A percentile compares a stretch with the other conserved stretches of the same genome.
phyloP scores from a whole-genome alignment of 306 rosid species.

The Quercus agrifolia region DNA sequence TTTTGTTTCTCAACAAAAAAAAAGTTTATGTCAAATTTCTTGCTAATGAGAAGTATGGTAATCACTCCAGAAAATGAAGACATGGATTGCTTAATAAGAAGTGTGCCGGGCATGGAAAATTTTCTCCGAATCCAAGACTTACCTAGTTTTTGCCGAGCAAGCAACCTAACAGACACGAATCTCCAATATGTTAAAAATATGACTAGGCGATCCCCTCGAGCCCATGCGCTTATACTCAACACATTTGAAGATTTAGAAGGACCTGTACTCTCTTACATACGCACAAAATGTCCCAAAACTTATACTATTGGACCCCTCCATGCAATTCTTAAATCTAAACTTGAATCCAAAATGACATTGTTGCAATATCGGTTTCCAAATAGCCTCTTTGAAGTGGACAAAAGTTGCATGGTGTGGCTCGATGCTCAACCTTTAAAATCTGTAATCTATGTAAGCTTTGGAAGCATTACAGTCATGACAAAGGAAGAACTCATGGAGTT shows the following conservation, averaged over 20 bases:
- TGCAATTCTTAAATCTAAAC: conserved; percentile 13
- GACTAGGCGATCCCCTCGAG: conserved; percentile 17
- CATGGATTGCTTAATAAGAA: conserved; percentile 44
- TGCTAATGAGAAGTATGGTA: not conserved
- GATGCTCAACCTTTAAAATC: conserved; percentile 34
- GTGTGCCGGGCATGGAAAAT: conserved; percentile 32
- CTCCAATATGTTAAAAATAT: not conserved
- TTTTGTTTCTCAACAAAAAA: too few relatives aligned
- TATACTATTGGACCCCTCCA: conserved; percentile 41
- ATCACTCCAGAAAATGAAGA: conserved; percentile 37
- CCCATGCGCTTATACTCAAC: conserved; percentile 45
- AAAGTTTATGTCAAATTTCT: not conserved
- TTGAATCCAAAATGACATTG: not conserved
- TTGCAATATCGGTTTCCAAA: not conserved
- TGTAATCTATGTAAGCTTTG: conserved; percentile 43
- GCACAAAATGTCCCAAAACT: conserved; percentile 17
- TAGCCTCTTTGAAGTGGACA: conserved; percentile 21
- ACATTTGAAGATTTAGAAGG: conserved; percentile 63
- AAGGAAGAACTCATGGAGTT: conserved; percentile 22
- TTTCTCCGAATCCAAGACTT: conserved; percentile 38
- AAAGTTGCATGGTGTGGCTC: conserved; percentile 36
- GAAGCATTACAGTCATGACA: conserved; percentile 21
- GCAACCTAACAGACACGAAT: not conserved
- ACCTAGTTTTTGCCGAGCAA: conserved; percentile 16
- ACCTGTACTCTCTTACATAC: conserved; percentile 27